A percentile compares a stretch with the other conserved stretches of the same genome.
Evolutionary conservation across 768 basidiomycete species (phyloP).

Genomic region (Tricholoma flavovirens): DNA sequence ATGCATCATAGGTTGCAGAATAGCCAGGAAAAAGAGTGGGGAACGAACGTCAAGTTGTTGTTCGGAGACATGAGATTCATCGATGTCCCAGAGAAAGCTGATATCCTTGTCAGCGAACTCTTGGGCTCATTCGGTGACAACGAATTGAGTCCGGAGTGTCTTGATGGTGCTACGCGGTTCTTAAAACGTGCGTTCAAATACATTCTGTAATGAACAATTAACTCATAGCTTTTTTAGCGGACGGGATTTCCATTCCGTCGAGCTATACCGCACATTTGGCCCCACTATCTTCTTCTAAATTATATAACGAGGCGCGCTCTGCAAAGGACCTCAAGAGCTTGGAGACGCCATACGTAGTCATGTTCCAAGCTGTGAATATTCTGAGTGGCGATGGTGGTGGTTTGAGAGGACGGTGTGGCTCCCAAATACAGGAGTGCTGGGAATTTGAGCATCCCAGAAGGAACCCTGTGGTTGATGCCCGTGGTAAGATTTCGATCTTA

Average conservation of each 20-base stretch:
- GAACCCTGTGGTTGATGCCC: slow-evolving; percentile 67
- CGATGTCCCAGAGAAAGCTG: slow-evolving; percentile 78
- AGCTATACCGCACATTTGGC: slow-evolving; percentile 95
- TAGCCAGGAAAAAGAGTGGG: slow-evolving; percentile 79
- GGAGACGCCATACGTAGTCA: slow-evolving; percentile 98
- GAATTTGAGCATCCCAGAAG: slow-evolving; percentile 90
- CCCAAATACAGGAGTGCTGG: slow-evolving; percentile 93
- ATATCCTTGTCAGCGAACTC: slow-evolving; percentile 93
- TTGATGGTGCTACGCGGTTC: slow-evolving; percentile 93
- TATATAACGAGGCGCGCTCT: slow-evolving; percentile 76
- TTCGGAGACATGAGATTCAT: slow-evolving; percentile 92
- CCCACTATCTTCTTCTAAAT: slow-evolving; percentile 89
- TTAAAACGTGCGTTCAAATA: slow-evolving; percentile 67
- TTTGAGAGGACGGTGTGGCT: slow-evolving; percentile 63
- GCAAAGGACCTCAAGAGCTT: slow-evolving; percentile 62
- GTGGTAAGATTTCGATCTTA: slow-evolving; percentile 42
- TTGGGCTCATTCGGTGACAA: slow-evolving; percentile 98
- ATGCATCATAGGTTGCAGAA: slow-evolving; percentile 64
- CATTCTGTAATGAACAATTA: background rate
- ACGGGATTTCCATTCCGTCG: slow-evolving; percentile 92
- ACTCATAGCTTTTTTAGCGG: slow-evolving; percentile 42
- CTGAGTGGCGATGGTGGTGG: slow-evolving; percentile 72
- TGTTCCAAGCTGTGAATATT: slow-evolving; percentile 92
- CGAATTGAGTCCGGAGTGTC: slow-evolving; percentile 95
- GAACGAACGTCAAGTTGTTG: slow-evolving; percentile 68